A percentile compares a stretch with the other conserved stretches of the same genome.
phyloP scores from a whole-genome alignment of 1,139 yeast species.

The Eremothecium cymbalariae region DNA sequence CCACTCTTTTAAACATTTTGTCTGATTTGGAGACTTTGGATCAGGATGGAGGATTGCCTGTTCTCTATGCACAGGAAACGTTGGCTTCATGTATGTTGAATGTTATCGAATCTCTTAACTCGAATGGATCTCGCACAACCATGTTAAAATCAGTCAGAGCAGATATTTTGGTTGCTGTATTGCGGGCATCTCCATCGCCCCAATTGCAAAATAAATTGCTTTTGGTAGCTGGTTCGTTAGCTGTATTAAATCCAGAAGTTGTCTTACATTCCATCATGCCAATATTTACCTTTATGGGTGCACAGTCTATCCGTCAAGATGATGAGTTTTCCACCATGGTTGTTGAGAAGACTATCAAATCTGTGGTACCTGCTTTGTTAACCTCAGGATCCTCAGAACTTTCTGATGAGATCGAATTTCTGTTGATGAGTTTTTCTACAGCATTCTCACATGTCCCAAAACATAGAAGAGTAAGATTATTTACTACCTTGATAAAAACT shows the following conservation, averaged over 20 bases:
- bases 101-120: constrained; percentile 50
- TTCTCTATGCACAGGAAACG: constrained; percentile 83
- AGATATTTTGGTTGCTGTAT: constrained; percentile 82
- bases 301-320: constrained; percentile 92
- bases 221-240: constrained; percentile 78
- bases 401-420: constrained; percentile 66
- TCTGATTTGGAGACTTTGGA: constrained; percentile 86
- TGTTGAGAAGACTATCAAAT: constrained; percentile 82
- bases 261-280: constrained; percentile 98
- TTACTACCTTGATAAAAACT: constrained; percentile 68
- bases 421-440: constrained; percentile 79
- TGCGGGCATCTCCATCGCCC: constrained; percentile 82
- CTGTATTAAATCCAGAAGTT: constrained; percentile 81
- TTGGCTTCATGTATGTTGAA: constrained; percentile 79
- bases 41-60: constrained; percentile 85
- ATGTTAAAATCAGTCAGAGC: constrained; percentile 74
- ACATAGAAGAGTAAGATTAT: constrained; percentile 84
- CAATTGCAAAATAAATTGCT: constrained; percentile 87
- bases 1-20: constrained; percentile 57
- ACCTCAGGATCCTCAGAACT: constrained; percentile 45
- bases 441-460: constrained; percentile 95
- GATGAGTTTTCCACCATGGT: constrained; percentile 91
- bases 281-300: constrained; percentile 97
- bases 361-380: constrained; percentile 86
- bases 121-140: constrained; percentile 37